Percentiles rank a stretch among this genome's conserved stretches.
Conservation (phyloP, 2,329 filamentous ascomycete genomes). For the Exophiala sp. region DNA sequence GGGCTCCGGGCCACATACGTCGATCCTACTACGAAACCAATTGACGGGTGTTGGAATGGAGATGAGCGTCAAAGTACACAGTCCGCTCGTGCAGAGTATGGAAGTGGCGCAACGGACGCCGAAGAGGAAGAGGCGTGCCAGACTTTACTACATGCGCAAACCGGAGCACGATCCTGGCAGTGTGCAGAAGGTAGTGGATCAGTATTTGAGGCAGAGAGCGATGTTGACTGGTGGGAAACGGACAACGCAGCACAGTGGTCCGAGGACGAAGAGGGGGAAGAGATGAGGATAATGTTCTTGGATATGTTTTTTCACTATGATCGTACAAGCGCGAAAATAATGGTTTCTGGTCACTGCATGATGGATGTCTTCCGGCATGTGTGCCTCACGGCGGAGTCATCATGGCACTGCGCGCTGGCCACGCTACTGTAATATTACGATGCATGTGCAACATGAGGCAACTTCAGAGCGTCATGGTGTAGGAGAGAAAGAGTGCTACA, state of each 20-base stretch:
- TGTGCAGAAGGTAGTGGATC: slow-evolving; percentile 73
- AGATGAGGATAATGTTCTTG: slow-evolving; percentile 3
- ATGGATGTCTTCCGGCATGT: no score
- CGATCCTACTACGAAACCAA: slow-evolving; percentile 79
- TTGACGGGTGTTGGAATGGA: slow-evolving; percentile 85
- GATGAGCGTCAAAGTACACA: slow-evolving; percentile 97
- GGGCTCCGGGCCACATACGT: slow-evolving; percentile 81
- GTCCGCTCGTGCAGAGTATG: slow-evolving; percentile 81
- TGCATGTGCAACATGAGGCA: no score
- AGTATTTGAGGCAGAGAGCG: slow-evolving; percentile 57
- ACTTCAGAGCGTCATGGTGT: no score
- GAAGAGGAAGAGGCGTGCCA: slow-evolving; percentile 81
- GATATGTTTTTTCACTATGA: no score
- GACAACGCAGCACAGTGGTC: slow-evolving; percentile 6
- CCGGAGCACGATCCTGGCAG: slow-evolving; percentile 82
- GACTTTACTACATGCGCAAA: slow-evolving; percentile 84
- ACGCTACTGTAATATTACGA: no score
- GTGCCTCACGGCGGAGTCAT: no score
- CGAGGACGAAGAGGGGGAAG: slow-evolving; percentile 18
- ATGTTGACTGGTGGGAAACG: slow-evolving; percentile 37
- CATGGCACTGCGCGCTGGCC: no score
- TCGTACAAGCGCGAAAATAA: no score
- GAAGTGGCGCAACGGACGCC: slow-evolving; percentile 85
- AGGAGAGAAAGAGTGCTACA: no score
- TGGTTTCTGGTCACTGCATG: no score